A percentile compares a stretch with the other conserved stretches of the same genome.
These are phyloP conservation scores for Apiospora kogelbergensis DNA, from an alignment of 2,329 filamentous ascomycete genomes.

Conservation along the genomic window DNA sequence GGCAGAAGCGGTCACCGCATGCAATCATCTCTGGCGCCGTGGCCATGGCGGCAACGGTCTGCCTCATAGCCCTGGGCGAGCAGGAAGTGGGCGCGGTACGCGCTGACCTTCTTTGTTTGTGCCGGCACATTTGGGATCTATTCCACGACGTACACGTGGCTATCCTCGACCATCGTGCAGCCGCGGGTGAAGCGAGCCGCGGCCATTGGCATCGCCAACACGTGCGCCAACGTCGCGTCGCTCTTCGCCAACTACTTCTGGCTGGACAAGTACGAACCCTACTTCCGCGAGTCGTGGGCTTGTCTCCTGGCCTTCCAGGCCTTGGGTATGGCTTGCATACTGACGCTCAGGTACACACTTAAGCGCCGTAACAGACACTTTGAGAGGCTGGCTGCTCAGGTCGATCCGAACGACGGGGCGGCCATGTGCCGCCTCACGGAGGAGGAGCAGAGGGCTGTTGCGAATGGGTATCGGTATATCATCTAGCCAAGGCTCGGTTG, in stretches of 20 bases:
- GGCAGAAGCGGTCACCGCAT: constrained; percentile 49
- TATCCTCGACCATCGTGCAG: constrained; percentile 39
- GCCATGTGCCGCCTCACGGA: neutral
- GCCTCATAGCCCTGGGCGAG: neutral
- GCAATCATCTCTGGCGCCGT: constrained; percentile 40
- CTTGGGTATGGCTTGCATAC: neutral
- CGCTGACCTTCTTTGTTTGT: constrained; percentile 25
- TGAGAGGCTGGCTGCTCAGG: neutral
- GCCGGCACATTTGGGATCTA: constrained; percentile 39
- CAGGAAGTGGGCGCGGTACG: constrained; percentile 6
- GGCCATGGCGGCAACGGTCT: constrained; percentile 35
- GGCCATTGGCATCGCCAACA: constrained; percentile 37
- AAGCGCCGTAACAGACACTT: neutral
- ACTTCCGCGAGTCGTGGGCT: constrained; percentile 33
- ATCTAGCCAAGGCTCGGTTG: neutral
- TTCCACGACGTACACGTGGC: constrained; percentile 45
- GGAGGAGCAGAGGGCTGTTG: neutral
- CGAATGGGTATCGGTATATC: neutral
- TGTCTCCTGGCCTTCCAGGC: constrained; percentile 24
- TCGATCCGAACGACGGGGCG: neutral
- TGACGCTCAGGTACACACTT: neutral
- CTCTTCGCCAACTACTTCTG: constrained; percentile 41
- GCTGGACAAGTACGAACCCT: constrained; percentile 31
- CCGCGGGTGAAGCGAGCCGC: constrained; percentile 48
- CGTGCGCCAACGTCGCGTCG: constrained; percentile 34